Conservation (phyloP, 129 eudicot genomes). For the Escallonia rubra region DNA sequence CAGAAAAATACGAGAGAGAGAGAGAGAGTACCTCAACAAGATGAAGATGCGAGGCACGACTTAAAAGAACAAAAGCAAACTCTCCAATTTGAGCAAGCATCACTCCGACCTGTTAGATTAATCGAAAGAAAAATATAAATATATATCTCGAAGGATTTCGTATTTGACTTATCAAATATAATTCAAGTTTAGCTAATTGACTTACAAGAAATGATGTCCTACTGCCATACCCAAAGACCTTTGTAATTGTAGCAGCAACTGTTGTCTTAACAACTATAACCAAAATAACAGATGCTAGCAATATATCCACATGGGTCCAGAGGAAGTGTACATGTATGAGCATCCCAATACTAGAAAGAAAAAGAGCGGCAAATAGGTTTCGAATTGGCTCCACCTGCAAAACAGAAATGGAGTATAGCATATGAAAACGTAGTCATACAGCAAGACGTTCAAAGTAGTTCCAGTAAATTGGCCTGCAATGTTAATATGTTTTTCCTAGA, state of each 20-base stretch:
- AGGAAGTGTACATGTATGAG: constrained; percentile 87
- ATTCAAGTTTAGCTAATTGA: constrained; percentile 16
- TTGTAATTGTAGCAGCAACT: constrained; percentile 69
- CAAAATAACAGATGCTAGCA: constrained; percentile 89
- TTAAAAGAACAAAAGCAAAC: constrained; percentile 93
- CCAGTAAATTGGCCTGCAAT: not conserved
- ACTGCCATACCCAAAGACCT: constrained; percentile 68
- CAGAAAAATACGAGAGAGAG: not conserved
- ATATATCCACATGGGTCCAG: constrained; percentile 95
- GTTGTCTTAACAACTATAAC: constrained; percentile 86
- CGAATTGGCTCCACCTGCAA: constrained; percentile 99
- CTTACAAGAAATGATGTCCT: constrained; percentile 80
- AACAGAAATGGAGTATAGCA: not conserved
- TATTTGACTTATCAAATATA: constrained; percentile 1
- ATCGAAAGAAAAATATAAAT: not conserved
- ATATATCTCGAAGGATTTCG: not conserved
- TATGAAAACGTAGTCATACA: not conserved
- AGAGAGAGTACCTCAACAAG: constrained; percentile 69
- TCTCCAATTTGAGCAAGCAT: constrained; percentile 98
- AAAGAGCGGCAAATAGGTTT: constrained; percentile 94
- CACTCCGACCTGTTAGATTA: constrained; percentile 67
- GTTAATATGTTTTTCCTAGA: not conserved
- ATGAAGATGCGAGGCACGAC: constrained; percentile 94
- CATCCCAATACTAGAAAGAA: constrained; percentile 97
- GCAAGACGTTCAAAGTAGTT: not conserved